Base-by-base conservation (phyloP, 1,139 yeast species). In the Kodamaea sp. region DNA sequence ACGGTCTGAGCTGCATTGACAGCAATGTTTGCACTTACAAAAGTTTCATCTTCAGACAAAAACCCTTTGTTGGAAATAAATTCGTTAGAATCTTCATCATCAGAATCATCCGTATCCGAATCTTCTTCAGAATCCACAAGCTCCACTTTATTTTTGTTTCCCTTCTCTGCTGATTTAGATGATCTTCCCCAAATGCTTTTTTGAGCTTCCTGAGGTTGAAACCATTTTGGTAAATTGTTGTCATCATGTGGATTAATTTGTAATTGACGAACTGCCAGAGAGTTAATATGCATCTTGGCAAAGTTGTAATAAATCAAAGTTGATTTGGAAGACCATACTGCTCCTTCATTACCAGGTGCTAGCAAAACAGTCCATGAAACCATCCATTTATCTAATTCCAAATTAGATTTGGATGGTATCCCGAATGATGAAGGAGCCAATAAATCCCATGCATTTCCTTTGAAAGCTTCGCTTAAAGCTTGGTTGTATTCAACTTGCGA, bases 381-480 rank as follows among this genome's bases (percentile, higher is more conserved):
- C 88, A 82, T 82, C 89, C 89, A 82, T 55, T 77, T 80, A 50
- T 82, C 88, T 32, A 82, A 60, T 42, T 81, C 86, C 44, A 82
- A 62, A 55, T 82, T 82, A 12, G 81, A 73, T 48, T 76, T 78
- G 46, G 84, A 81, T 0, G 88, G 88, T 7, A 82, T 69, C 0
- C 88, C 89, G 52, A 81, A 75, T 0, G 78, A 63, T 1, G 80
- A 63, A 0, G 88, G 88, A 0, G 76, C 66, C 32, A 82, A 55
- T 24, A 81, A 57, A 35, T 75, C 81, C 84, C 84, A 79, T 0
- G 83, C 84, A 42, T 76, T 69, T 2, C 82, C 83, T 32, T 62
- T 67, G 46, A 82, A 79, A 0, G 81, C 81, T 37, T 73, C 77
- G 45, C 69, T 71, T 28, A 81, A 64, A 0, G 88, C 88, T 53